These are phyloP conservation scores for Pleurotus eryngii DNA, from an alignment of 768 basidiomycete genomes.

Conservation along the genomic window DNA sequence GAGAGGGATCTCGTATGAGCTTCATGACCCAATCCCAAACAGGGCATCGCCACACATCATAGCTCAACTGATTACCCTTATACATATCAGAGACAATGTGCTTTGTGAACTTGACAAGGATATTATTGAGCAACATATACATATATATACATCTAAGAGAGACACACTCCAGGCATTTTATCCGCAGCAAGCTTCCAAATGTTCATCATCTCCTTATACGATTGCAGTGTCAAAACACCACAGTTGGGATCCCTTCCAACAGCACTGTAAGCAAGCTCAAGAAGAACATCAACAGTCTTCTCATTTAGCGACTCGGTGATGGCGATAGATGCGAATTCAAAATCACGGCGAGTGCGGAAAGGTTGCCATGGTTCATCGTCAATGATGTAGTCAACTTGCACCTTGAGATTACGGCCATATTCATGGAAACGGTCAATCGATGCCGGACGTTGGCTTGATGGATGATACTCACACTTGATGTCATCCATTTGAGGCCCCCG, in stretches of 20 bases:
- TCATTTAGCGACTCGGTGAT: slow-evolving; percentile 18
- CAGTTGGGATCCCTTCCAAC: not conserved
- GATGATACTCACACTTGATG: slow-evolving; percentile 25
- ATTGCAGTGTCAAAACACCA: slow-evolving; percentile 13
- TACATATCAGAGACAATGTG: slow-evolving; percentile 12
- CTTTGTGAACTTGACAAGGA: slow-evolving; percentile 10
- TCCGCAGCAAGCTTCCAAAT: slow-evolving; percentile 18
- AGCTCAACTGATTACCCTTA: slow-evolving; percentile 12
- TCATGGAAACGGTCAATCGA: slow-evolving; percentile 15
- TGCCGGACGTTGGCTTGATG: slow-evolving; percentile 9
- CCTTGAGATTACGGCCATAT: slow-evolving; percentile 1
- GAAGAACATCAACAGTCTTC: slow-evolving; percentile 13
- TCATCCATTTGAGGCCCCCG: slow-evolving; percentile 12
- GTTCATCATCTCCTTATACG: slow-evolving; percentile 11
- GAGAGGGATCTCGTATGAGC: slow-evolving; percentile 21
- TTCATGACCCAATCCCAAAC: slow-evolving; percentile 25
- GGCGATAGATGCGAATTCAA: slow-evolving; percentile 24
- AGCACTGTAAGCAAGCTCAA: slow-evolving; percentile 15
- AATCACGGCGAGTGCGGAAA: slow-evolving; percentile 21
- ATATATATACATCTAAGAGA: no score
- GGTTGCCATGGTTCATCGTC: slow-evolving; percentile 22
- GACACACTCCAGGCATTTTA: slow-evolving; percentile 7
- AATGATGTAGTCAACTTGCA: not conserved
- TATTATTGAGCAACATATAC: no score
- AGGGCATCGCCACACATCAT: slow-evolving; percentile 17